A percentile compares a stretch with the other conserved stretches of the same genome.
These are phyloP conservation scores for Aspergillus ruber DNA, from an alignment of 2,329 filamentous ascomycete genomes.

Conservation along the genomic window DNA sequence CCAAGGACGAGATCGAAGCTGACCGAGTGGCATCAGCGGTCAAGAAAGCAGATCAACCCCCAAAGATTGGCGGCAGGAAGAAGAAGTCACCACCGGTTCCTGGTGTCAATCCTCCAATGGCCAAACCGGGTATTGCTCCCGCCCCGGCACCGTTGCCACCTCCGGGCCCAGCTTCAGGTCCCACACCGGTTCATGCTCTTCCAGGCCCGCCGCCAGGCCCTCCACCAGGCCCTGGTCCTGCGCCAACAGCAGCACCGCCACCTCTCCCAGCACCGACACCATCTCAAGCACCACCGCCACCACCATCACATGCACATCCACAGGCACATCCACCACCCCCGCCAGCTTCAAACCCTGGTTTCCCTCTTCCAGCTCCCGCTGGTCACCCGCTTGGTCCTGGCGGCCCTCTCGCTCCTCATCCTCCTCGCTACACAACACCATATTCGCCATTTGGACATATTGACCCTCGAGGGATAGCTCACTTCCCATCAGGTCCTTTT, in stretches of 20 bases:
- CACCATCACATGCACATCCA: background rate
- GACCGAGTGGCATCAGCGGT: slow-evolving; percentile 27
- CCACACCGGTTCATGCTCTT: too few species aligned
- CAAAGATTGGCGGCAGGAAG: slow-evolving; percentile 21
- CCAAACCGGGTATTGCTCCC: slow-evolving; percentile 12
- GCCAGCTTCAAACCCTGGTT: background rate
- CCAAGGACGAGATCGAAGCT: slow-evolving; percentile 40
- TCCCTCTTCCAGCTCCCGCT: background rate
- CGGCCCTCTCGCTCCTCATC: slow-evolving; percentile 10
- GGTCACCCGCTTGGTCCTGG: slow-evolving; percentile 1
- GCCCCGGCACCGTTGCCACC: slow-evolving; percentile 6
- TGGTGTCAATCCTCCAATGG: background rate
- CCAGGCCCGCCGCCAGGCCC: too few species aligned
- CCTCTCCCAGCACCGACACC: slow-evolving; percentile 5
- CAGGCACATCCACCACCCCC: background rate
- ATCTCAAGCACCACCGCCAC: background rate
- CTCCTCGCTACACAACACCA: slow-evolving; percentile 9
- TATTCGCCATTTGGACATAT: slow-evolving; percentile 24
- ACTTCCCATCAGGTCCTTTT: slow-evolving; percentile 13
- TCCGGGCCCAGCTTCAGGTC: too few species aligned
- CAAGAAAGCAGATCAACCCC: slow-evolving; percentile 19
- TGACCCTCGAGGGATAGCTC: slow-evolving; percentile 15
- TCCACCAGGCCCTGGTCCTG: background rate
- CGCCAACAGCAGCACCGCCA: background rate
- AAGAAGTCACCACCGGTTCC: slow-evolving; percentile 10